These are phyloP conservation scores for Calonectria naviculata DNA, from an alignment of 2,329 filamentous ascomycete species.

Conservation along the genomic window DNA sequence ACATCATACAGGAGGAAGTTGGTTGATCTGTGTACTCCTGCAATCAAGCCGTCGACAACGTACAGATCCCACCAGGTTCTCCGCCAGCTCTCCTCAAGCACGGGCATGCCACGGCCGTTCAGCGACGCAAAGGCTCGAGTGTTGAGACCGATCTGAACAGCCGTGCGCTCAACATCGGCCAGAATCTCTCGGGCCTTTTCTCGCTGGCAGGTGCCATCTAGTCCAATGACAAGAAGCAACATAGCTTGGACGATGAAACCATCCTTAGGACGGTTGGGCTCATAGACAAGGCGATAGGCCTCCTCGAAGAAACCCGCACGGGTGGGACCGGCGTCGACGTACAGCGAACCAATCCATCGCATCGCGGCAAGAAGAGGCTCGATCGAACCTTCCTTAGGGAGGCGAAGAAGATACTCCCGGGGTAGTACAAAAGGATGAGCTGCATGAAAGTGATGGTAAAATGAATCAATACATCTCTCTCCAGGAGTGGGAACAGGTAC, in stretches of 20 bases:
- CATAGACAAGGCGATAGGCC: slow-evolving; percentile 62
- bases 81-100: slow-evolving; percentile 85
- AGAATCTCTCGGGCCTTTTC: slow-evolving; percentile 76
- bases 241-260: slow-evolving; percentile 81
- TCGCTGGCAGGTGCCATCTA: slow-evolving; percentile 82
- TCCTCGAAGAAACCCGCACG: slow-evolving; percentile 67
- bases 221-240: slow-evolving; percentile 78
- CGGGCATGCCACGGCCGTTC: slow-evolving; percentile 71
- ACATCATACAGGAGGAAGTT: slow-evolving; percentile 78
- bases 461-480: slow-evolving; percentile 67
- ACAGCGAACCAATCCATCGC: slow-evolving; percentile 67
- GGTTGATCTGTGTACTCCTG: slow-evolving; percentile 79
- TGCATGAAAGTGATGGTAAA: slow-evolving; percentile 68
- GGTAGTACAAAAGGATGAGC: slow-evolving; percentile 70
- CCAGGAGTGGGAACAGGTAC: slow-evolving; percentile 49
- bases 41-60: slow-evolving; percentile 86
- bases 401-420: slow-evolving; percentile 59
- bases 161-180: slow-evolving; percentile 74
- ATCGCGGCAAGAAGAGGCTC: slow-evolving; percentile 64
- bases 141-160: slow-evolving; percentile 82
- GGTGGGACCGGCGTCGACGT: slow-evolving; percentile 59
- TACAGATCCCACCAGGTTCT: slow-evolving; percentile 92
- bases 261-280: slow-evolving; percentile 59
- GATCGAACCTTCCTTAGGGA: slow-evolving; percentile 60
- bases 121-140: slow-evolving; percentile 72